Evolutionary conservation across 1,284 basidiomycete genomes (phyloP).

Genomic region (Pseudozyma sp.): DNA sequence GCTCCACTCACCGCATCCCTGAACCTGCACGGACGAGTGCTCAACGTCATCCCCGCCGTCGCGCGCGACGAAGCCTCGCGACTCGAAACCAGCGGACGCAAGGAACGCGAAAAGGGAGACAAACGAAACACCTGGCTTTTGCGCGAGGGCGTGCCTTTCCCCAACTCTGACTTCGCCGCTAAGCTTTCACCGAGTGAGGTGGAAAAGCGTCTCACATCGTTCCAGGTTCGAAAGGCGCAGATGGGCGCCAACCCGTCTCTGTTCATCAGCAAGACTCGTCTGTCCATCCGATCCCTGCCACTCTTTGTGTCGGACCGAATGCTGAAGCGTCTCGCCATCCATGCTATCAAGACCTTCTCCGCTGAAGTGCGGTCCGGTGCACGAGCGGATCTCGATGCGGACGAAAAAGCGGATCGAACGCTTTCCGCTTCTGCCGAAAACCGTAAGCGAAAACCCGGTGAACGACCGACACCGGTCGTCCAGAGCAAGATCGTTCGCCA

Average conservation of each 20-base stretch:
- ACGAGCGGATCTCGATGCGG: slow-evolving; percentile 76
- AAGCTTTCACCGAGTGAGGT: slow-evolving; percentile 52
- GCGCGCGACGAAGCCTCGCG: slow-evolving; percentile 86
- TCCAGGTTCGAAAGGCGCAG: slow-evolving; percentile 62
- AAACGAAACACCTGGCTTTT: slow-evolving; percentile 96
- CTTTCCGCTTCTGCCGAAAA: slow-evolving; percentile 45
- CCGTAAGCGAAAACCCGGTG: slow-evolving; percentile 69
- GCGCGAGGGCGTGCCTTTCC: slow-evolving; percentile 77
- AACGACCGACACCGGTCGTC: slow-evolving; percentile 74
- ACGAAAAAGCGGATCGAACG: slow-evolving; percentile 76
- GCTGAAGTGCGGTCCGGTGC: slow-evolving; percentile 78
- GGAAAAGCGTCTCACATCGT: slow-evolving; percentile 60
- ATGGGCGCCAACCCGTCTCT: slow-evolving; percentile 87
- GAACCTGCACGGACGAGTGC: slow-evolving; percentile 89
- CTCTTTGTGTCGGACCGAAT: slow-evolving; percentile 88
- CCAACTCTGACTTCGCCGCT: slow-evolving; percentile 52
- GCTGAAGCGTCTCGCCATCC: slow-evolving; percentile 85
- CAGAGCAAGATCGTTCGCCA: slow-evolving; percentile 92
- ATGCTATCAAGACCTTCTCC: slow-evolving; percentile 83
- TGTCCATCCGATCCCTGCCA: slow-evolving; percentile 92
- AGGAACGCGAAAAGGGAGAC: slow-evolving; percentile 84
- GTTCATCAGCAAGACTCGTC: slow-evolving; percentile 91
- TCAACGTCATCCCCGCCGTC: slow-evolving; percentile 90
- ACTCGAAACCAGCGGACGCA: slow-evolving; percentile 85
- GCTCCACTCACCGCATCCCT: slow-evolving; percentile 83